phyloP scores from a whole-genome alignment of 129 eudicot genomes.

The Pulicaria dysenterica region DNA sequence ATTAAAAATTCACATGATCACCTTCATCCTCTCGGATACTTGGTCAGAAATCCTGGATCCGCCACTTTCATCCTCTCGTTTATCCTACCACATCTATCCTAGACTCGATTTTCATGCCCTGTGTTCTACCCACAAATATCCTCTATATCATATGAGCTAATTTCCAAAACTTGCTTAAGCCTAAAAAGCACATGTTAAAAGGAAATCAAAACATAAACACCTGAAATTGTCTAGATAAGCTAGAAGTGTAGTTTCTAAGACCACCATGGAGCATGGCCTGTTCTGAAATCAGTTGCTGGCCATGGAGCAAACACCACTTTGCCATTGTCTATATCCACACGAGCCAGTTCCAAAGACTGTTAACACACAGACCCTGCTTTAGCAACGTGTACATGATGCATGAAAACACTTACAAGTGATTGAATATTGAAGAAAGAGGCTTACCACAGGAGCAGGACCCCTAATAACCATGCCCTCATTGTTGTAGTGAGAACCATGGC shows the following conservation, averaged over 20 bases:
- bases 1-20: too few species aligned
- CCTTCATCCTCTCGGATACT: too few species aligned
- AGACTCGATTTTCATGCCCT: not conserved
- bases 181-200: not conserved
- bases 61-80: not conserved
- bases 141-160: not conserved
- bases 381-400: not conserved
- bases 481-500: slow-evolving; percentile 91
- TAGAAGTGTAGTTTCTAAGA: slow-evolving; percentile 29
- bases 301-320: slow-evolving; percentile 83
- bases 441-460: slow-evolving; percentile 83
- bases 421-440: not conserved
- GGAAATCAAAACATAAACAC: not conserved
- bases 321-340: slow-evolving; percentile 65
- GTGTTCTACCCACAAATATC: slow-evolving; percentile 1
- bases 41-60: too few species aligned
- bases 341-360: slow-evolving; percentile 95
- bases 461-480: slow-evolving; percentile 65
- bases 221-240: not conserved
- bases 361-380: slow-evolving; percentile 5
- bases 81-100: not conserved
- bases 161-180: not conserved
- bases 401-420: not conserved
- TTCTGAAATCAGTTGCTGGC: slow-evolving; percentile 83
- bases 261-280: slow-evolving; percentile 91